These are phyloP conservation scores for Groenewaldozyma tartarivorans DNA, from an alignment of 805 yeast species.

Conservation along the genomic window DNA sequence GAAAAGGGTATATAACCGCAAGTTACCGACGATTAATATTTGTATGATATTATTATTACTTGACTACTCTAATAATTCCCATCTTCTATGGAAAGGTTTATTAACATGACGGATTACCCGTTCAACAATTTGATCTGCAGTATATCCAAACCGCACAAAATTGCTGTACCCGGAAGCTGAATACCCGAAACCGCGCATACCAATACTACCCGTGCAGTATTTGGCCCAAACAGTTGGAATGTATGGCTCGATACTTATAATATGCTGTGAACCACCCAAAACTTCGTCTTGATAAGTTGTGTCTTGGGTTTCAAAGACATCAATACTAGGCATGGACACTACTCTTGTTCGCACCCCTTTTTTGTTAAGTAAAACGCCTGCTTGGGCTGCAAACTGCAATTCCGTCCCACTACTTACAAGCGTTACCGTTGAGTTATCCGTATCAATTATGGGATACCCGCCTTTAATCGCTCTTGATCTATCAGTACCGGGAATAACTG, in stretches of 20 bases:
- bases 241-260: slow-evolving; percentile 88
- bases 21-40: too few species aligned
- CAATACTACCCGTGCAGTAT: slow-evolving; percentile 94
- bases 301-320: slow-evolving; percentile 78
- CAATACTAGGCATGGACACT: slow-evolving; percentile 89
- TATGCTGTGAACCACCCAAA: slow-evolving; percentile 91
- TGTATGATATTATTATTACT: too few species aligned
- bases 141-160: slow-evolving; percentile 80
- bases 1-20: too few species aligned
- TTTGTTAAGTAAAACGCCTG: slow-evolving; percentile 60
- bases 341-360: slow-evolving; percentile 67
- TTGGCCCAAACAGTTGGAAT: slow-evolving; percentile 86
- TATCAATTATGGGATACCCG: slow-evolving; percentile 71
- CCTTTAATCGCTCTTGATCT: slow-evolving; percentile 89
- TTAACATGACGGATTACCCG: too few species aligned
- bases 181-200: slow-evolving; percentile 92
- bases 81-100: too few species aligned
- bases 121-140: slow-evolving; percentile 83
- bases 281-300: slow-evolving; percentile 73
- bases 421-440: slow-evolving; percentile 57
- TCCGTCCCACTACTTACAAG: slow-evolving; percentile 92
- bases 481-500: slow-evolving; percentile 88
- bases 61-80: too few species aligned
- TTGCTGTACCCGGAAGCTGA: slow-evolving; percentile 83
- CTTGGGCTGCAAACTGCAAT: slow-evolving; percentile 72